Evolutionary conservation across 2,329 filamentous ascomycete genomes (phyloP), one percentile per base, ranked within the genome.

Genomic region (Fusarium fujikuroi): DNA sequence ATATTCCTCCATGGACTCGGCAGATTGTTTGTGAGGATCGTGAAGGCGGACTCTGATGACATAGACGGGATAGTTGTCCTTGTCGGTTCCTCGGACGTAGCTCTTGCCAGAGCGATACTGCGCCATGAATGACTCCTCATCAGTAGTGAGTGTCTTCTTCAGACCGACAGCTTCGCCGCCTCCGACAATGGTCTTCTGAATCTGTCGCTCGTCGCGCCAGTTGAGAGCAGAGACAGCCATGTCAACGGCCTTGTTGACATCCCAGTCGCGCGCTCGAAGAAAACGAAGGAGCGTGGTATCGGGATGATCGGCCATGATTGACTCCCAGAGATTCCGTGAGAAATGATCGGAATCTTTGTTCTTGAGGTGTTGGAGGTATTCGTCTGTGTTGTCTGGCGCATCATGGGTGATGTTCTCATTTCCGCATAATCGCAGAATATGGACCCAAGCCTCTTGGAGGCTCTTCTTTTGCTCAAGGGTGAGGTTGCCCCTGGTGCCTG

Each of bases 221-320:
- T 82, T 76, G 60, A 84, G 67, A 11, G 80, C 76, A 3, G 81
- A 79, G 6, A 82, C 78, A 42, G 84, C 75, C 80, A 85, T 85
- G 23, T 79, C 77, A 23, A 84, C 76, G 1, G 82, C 81, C 52
- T 81, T 82, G 2, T 78, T 73, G 9, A 85, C 79, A 67, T 85
- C 78, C 79, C 83, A 84, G 69, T 84, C 82, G 56, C 82, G 80
- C 15, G 81, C 82, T 37, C 83, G 77, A 28, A 83, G 79, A 65
- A 84, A 85, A 7, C 83, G 83, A n/a, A 85, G 76, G 1, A 81
- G 73, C 2, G 81, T 65, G 1, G 81, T 79, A 59, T 85, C 83
- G 1, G 83, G 83, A 57, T 85, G 77, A 37, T 85, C 79, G 2
- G 62, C 63, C 21, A 70, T 58, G 21, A 76, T 46, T 5, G 60